These are phyloP conservation scores for Boletus pseudo-olivaceus DNA, from an alignment of 768 basidiomycete genomes.

Conservation along the genomic window DNA sequence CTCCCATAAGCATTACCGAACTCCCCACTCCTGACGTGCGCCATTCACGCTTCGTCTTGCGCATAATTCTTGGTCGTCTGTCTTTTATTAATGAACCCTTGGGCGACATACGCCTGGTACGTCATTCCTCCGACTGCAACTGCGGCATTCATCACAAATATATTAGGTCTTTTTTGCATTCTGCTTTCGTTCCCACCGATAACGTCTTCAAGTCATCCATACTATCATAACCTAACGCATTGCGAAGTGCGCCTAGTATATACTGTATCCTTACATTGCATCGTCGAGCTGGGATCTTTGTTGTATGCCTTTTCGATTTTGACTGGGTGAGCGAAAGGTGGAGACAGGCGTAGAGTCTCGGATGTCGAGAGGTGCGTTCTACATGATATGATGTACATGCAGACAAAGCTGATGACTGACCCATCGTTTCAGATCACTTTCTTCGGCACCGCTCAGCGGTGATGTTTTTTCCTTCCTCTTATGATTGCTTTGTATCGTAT, in stretches of 20 bases:
- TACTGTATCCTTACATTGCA: slow-evolving; percentile 7
- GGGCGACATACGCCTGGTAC: slow-evolving; percentile 5
- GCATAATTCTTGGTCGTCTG: not conserved
- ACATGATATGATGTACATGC: not conserved
- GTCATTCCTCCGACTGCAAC: not conserved
- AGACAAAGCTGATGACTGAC: not conserved
- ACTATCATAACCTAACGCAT: slow-evolving; percentile 6
- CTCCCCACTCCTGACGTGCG: not conserved
- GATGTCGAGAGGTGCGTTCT: not conserved
- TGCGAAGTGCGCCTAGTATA: slow-evolving; percentile 13
- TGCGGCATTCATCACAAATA: slow-evolving; percentile 1
- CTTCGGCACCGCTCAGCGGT: not conserved
- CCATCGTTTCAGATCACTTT: not conserved
- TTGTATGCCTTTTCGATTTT: not conserved
- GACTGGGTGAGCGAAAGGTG: not conserved
- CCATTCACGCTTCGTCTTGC: not conserved
- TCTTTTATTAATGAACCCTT: not conserved
- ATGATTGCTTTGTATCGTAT: not conserved
- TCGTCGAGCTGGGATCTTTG: not conserved
- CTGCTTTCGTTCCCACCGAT: not conserved
- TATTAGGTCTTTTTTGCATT: not conserved
- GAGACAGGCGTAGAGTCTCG: not conserved
- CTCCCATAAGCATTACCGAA: not conserved
- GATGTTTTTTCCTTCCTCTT: not conserved
- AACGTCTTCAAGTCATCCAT: not conserved